Conservation (phyloP, 345 rosid genomes). For the Pugionium cornutum region DNA sequence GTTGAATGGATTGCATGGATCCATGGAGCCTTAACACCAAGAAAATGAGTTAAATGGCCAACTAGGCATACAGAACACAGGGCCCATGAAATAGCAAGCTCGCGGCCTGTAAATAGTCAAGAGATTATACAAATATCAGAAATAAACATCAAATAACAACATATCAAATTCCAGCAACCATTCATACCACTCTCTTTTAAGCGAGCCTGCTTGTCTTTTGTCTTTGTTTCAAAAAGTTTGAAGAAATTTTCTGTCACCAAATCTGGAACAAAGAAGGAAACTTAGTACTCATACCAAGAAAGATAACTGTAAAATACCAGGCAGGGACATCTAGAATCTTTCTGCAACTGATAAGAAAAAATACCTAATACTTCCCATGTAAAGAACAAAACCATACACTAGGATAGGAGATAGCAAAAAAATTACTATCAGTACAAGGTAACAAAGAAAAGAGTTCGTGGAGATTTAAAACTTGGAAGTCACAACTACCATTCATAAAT, state of each 20-base stretch:
- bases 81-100: constrained; percentile 96
- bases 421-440: constrained; percentile 3
- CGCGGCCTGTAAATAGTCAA: constrained; percentile 53
- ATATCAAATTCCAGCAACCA: neutral
- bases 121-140: constrained; percentile 23
- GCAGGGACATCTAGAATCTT: constrained; percentile 15
- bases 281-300: constrained; percentile 31
- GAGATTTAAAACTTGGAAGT: neutral
- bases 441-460: neutral
- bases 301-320: neutral
- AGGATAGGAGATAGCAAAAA: constrained; percentile 6
- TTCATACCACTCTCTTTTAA: constrained; percentile 75
- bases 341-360: constrained; percentile 11
- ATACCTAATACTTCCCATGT: constrained; percentile 15
- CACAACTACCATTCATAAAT: neutral
- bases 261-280: constrained; percentile 54
- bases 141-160: constrained; percentile 14
- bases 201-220: constrained; percentile 72
- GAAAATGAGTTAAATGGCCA: constrained; percentile 84
- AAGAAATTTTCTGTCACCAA: constrained; percentile 63
- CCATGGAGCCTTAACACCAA: constrained; percentile 74
- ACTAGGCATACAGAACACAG: constrained; percentile 94
- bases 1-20: constrained; percentile 81
- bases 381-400: neutral
- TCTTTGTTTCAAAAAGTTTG: constrained; percentile 75